Evolutionary conservation across 495 filamentous ascomycete species (phyloP).

Genomic region (Rusavskia elegans): DNA sequence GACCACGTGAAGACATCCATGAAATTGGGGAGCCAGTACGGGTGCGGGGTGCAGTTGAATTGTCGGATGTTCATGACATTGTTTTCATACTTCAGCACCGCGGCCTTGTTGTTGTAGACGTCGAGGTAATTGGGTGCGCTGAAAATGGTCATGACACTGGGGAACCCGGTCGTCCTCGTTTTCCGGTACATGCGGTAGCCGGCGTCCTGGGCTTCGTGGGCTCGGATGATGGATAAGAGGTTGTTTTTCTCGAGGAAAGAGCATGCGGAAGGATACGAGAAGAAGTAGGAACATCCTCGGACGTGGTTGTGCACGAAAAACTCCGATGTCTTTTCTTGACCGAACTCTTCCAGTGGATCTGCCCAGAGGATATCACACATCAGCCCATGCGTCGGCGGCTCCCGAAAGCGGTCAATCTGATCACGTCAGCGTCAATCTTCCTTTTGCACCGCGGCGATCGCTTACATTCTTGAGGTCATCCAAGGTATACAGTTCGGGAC

Average conservation of each 20-base stretch:
- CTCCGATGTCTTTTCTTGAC: slow-evolving; percentile 93
- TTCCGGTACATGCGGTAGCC: slow-evolving; percentile 99
- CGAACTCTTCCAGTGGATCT: slow-evolving; percentile 97
- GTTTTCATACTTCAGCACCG: slow-evolving; percentile 97
- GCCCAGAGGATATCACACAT: slow-evolving; percentile 99
- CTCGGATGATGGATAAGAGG: slow-evolving; percentile 88
- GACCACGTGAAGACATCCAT: slow-evolving; percentile 99
- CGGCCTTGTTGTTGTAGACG: slow-evolving; percentile 99
- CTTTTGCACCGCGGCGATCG: neutral
- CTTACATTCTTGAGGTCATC: slow-evolving; percentile 80
- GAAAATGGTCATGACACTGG: slow-evolving; percentile 99
- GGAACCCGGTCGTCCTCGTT: slow-evolving; percentile 93
- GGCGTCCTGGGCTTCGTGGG: slow-evolving; percentile 97
- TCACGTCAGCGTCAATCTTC: slow-evolving; percentile 2
- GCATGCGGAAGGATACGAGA: slow-evolving; percentile 96
- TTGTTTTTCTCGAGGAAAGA: slow-evolving; percentile 98
- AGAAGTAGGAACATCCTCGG: slow-evolving; percentile 96
- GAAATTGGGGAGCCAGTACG: slow-evolving; percentile 98
- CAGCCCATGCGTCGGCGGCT: slow-evolving; percentile 89
- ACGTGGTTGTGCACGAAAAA: slow-evolving; percentile 98
- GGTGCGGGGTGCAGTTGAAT: slow-evolving; percentile 98
- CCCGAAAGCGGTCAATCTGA: slow-evolving; percentile 92
- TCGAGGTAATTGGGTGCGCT: slow-evolving; percentile 97
- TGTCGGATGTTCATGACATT: slow-evolving; percentile 99
- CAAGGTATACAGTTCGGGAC: slow-evolving; percentile 86